Conservation (phyloP, 1,284 basidiomycete genomes). For the Leccinum pallidistipes region DNA sequence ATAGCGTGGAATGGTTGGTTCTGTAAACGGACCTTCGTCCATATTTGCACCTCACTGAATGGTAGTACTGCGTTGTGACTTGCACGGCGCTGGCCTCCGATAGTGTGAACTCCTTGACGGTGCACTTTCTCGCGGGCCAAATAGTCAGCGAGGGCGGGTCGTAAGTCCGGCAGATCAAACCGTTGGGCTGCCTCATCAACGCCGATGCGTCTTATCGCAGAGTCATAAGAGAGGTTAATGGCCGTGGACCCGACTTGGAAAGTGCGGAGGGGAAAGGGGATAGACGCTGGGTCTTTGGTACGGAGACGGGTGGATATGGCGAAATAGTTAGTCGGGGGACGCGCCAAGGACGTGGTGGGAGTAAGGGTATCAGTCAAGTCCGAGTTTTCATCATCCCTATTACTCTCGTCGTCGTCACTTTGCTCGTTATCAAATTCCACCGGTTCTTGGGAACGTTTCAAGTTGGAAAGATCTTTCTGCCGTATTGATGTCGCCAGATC, state of each 20-base stretch:
- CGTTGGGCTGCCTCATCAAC: neutral
- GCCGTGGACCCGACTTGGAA: neutral
- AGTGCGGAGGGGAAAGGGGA: neutral
- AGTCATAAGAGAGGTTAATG: neutral
- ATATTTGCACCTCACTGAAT: neutral
- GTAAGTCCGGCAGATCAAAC: neutral
- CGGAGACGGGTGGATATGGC: neutral
- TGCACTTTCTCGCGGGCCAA: neutral
- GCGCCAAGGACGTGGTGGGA: too few species aligned
- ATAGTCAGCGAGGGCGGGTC: neutral
- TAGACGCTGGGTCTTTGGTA: neutral
- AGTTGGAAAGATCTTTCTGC: too few species aligned
- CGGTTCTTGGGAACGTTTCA: too few species aligned
- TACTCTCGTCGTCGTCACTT: too few species aligned
- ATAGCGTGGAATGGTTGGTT: neutral
- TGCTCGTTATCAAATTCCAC: too few species aligned
- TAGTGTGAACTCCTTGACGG: too few species aligned
- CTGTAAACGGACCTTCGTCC: neutral
- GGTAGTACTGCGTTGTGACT: neutral
- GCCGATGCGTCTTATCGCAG: neutral
- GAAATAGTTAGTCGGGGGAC: neutral
- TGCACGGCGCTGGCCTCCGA: neutral
- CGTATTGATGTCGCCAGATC: too few species aligned
- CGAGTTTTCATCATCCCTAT: too few species aligned
- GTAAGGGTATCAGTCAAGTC: too few species aligned